Conservation (phyloP, 257 asterid species). For the Lithospermum erythrorhizon region DNA sequence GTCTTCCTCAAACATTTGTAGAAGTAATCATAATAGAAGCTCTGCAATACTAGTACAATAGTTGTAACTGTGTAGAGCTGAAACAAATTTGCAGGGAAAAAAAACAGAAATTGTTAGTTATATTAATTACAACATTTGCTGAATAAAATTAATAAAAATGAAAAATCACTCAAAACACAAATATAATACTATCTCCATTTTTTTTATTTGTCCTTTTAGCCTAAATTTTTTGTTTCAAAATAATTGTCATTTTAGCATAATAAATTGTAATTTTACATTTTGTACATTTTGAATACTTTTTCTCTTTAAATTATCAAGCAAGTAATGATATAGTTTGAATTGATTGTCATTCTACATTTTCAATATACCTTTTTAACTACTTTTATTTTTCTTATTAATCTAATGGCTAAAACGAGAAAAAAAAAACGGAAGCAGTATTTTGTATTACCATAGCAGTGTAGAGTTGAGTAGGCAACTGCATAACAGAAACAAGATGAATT, state of each 20-base stretch:
- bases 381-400: no score
- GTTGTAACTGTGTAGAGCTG: slow-evolving; percentile 73
- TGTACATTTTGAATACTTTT: no score
- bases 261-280: no score
- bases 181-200: background rate
- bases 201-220: no score
- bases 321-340: no score
- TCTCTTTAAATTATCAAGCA: no score
- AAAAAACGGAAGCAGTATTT: no score
- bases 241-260: no score
- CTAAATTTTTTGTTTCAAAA: no score
- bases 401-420: no score
- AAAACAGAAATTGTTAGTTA: background rate
- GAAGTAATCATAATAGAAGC: slow-evolving; percentile 59
- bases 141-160: background rate
- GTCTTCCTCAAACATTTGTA: slow-evolving; percentile 24
- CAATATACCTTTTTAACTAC: no score
- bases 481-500: slow-evolving; percentile 3
- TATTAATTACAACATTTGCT: background rate
- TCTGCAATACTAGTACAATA: slow-evolving; percentile 58
- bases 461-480: slow-evolving; percentile 88
- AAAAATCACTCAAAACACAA: background rate
- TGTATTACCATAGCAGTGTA: slow-evolving; percentile 79
- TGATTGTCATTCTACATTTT: no score
- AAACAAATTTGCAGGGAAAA: background rate